A percentile compares a stretch with the other conserved stretches of the same genome.
Conservation (phyloP, 108 stramenopile genomes). For the Epithemia pelagica region DNA sequence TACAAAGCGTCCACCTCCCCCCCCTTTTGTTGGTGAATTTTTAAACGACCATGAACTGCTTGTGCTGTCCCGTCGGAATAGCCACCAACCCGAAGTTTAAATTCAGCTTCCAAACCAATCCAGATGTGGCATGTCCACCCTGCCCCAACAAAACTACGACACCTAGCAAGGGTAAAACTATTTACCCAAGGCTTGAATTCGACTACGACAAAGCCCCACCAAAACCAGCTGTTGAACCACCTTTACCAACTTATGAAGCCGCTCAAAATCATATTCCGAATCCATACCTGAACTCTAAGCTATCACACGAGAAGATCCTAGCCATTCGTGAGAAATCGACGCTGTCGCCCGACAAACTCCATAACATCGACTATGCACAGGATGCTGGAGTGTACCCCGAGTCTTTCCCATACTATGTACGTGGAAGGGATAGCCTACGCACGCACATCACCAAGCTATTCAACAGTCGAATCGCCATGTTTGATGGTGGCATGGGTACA, state of each 20-base stretch:
- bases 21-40: conserved; percentile 72
- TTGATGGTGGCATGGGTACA: conserved; percentile 99
- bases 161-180: conserved; percentile 37
- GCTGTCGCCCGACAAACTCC: conserved; percentile 15
- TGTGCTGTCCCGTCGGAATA: conserved; percentile 83
- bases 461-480: conserved; percentile 81
- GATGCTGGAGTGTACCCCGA: conserved; percentile 49
- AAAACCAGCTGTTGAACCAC: conserved; percentile 27
- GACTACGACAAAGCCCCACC: conserved; percentile 28
- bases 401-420: conserved; percentile 84
- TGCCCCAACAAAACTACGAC: conserved; percentile 55
- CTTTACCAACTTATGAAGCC: conserved; percentile 66
- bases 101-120: conserved; percentile 55
- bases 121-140: conserved; percentile 73
- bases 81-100: conserved; percentile 86
- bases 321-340: conserved; percentile 71
- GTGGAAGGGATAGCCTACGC: conserved; percentile 87
- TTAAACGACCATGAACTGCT: conserved; percentile 55
- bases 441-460: conserved; percentile 85
- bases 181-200: conserved; percentile 24
- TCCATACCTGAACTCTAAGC: conserved; percentile 59
- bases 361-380: conserved; percentile 71
- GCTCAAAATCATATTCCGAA: conserved; percentile 79
- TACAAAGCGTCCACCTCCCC: conserved; percentile 90
- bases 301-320: conserved; percentile 72